Conservation (phyloP, 305 asterid genomes). For the Salvia sclarea region DNA sequence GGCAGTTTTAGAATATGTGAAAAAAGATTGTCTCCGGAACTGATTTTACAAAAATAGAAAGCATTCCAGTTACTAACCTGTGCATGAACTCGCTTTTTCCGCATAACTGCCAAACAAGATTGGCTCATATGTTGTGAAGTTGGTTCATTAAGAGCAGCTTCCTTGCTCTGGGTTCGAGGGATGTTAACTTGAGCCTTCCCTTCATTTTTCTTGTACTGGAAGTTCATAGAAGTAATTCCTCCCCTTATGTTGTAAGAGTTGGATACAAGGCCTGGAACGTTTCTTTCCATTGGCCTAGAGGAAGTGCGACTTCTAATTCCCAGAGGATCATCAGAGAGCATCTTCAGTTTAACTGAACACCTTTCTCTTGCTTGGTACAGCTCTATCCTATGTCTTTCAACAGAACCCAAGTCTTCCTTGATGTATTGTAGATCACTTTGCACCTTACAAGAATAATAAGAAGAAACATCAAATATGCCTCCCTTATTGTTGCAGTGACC, state of each 20-base stretch:
- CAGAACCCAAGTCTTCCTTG: conserved; percentile 70
- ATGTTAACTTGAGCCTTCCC: conserved; percentile 44
- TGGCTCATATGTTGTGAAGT: conserved; percentile 62
- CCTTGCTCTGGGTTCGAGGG: conserved; percentile 51
- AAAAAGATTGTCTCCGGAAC: not conserved
- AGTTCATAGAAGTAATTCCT: conserved; percentile 46
- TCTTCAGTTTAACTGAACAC: conserved; percentile 60
- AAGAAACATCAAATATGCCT: not conserved
- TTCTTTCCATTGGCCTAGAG: conserved; percentile 44
- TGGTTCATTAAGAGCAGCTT: conserved; percentile 51
- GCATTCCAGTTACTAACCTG: conserved; percentile 50
- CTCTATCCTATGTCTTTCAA: conserved; percentile 67
- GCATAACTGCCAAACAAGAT: conserved; percentile 62
- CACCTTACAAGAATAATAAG: conserved; percentile 44
- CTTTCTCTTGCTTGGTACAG: conserved; percentile 71
- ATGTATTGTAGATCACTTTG: conserved; percentile 66
- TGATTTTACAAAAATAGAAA: not conserved
- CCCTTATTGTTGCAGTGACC: not conserved
- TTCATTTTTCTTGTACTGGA: conserved; percentile 51
- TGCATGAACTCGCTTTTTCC: conserved; percentile 75
- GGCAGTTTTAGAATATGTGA: not conserved
- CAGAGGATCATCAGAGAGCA: conserved; percentile 53
- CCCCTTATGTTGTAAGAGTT: conserved; percentile 56
- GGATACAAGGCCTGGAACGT: conserved; percentile 44
- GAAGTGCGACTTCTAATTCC: conserved; percentile 51